Percentiles rank a stretch among this genome's conserved stretches.
Evolutionary conservation across 139 green algal genomes (phyloP).

Genomic region (Chlorella sp.): DNA sequence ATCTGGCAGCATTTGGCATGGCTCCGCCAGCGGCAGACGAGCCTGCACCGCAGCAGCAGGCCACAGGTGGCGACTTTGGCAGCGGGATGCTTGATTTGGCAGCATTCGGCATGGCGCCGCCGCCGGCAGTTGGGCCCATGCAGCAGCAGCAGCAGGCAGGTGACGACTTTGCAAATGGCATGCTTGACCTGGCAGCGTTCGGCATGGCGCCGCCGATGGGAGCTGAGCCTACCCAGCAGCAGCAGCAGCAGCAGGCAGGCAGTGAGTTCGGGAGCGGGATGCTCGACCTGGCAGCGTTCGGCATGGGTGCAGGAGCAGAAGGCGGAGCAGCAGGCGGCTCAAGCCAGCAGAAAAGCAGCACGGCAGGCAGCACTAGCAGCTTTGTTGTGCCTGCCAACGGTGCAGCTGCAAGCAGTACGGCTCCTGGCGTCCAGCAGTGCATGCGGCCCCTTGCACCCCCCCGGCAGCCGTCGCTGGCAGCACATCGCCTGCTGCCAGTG

Average conservation of each 20-base stretch:
- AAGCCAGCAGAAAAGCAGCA: background rate
- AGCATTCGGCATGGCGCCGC: constrained; percentile 30
- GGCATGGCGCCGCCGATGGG: background rate
- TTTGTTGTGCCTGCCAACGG: background rate
- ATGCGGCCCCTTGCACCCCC: constrained; percentile 2
- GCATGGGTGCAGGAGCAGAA: background rate
- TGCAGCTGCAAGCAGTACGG: background rate
- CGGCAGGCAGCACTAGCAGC: background rate
- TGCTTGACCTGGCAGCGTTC: constrained; percentile 52
- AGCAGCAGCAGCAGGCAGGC: background rate
- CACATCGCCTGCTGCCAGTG: constrained; percentile 18
- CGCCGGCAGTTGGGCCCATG: background rate
- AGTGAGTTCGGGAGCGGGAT: background rate
- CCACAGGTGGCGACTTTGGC: constrained; percentile 23
- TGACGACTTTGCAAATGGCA: constrained; percentile 42
- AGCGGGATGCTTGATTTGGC: constrained; percentile 55
- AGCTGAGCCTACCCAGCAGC: background rate
- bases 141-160: background rate
- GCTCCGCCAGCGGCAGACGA: background rate
- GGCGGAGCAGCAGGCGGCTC: background rate
- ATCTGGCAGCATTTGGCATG: constrained; percentile 45
- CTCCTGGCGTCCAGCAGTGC: background rate
- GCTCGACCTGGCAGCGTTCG: constrained; percentile 2
- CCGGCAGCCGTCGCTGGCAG: constrained; percentile 15
- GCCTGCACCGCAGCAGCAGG: background rate